Conservation (phyloP, 495 filamentous ascomycete genomes). For the Lasiosphaeria miniovina region DNA sequence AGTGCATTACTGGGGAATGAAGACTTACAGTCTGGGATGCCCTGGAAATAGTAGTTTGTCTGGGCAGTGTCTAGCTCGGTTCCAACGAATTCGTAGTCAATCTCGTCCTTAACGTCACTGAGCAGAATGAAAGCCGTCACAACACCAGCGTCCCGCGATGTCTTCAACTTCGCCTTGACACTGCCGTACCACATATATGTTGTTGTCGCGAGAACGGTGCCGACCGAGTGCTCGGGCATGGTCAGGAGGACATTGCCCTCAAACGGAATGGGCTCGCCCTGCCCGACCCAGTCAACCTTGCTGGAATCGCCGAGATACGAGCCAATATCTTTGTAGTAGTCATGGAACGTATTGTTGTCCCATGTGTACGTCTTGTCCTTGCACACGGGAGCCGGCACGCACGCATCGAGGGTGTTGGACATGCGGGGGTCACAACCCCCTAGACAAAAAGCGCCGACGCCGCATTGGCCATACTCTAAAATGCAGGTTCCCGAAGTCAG, state of each 20-base stretch:
- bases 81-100: conserved; percentile 94
- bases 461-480: conserved; percentile 88
- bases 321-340: conserved; percentile 64
- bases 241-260: conserved; percentile 71
- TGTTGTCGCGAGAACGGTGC: conserved; percentile 84
- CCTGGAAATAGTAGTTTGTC: conserved; percentile 97
- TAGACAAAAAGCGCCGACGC: conserved; percentile 91
- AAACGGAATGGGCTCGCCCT: conserved; percentile 66
- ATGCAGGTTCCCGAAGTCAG: conserved; percentile 27
- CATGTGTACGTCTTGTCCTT: conserved; percentile 68
- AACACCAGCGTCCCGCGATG: conserved; percentile 78
- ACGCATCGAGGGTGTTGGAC: conserved; percentile 79
- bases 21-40: conserved; percentile 82
- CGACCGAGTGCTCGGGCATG: conserved; percentile 76
- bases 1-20: background rate
- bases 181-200: conserved; percentile 97
- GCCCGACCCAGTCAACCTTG: conserved; percentile 81
- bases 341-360: conserved; percentile 54
- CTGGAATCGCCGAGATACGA: conserved; percentile 82
- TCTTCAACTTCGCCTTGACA: conserved; percentile 82
- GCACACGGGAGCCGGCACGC: conserved; percentile 82
- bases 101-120: conserved; percentile 94
- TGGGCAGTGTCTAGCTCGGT: conserved; percentile 72
- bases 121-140: conserved; percentile 95
- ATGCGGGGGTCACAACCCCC: conserved; percentile 88